Percentiles rank a stretch among this genome's conserved stretches.
phyloP scores from a whole-genome alignment of 164 flowering plant genomes.

The Annona cherimola region DNA sequence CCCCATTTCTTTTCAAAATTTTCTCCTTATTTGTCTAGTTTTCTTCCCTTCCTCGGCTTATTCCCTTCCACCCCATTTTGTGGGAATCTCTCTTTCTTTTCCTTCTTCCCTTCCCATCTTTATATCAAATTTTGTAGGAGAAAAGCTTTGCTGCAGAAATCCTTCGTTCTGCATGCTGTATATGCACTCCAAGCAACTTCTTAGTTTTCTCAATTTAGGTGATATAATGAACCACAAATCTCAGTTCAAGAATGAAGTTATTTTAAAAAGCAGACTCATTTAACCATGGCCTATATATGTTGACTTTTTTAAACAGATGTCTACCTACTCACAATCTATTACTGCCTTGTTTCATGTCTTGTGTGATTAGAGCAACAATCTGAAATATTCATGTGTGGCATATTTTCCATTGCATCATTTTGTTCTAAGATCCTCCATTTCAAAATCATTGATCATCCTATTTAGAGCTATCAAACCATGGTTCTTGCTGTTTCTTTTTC shows the following conservation, averaged over 20 bases:
- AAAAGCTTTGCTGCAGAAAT: no score
- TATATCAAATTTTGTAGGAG: no score
- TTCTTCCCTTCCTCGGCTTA: background rate
- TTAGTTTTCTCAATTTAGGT: no score
- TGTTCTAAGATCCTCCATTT: background rate
- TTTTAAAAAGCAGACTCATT: no score
- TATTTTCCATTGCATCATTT: background rate
- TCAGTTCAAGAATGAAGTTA: no score
- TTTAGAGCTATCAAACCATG: background rate
- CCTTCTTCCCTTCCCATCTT: no score
- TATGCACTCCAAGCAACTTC: no score
- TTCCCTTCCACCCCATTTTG: no score
- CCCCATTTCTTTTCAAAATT: background rate
- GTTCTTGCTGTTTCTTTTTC: background rate
- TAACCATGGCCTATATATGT: background rate
- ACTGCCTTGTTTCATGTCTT: background rate
- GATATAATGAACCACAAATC: no score
- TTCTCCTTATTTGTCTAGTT: background rate
- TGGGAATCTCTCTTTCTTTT: no score
- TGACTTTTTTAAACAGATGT: background rate
- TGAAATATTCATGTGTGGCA: background rate
- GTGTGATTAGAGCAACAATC: background rate
- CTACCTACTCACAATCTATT: background rate
- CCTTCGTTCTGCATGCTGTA: no score
- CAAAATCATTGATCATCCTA: background rate